Evolutionary conservation across 1,139 yeast genomes (phyloP).

Genomic region (Geotrichum reessii): DNA sequence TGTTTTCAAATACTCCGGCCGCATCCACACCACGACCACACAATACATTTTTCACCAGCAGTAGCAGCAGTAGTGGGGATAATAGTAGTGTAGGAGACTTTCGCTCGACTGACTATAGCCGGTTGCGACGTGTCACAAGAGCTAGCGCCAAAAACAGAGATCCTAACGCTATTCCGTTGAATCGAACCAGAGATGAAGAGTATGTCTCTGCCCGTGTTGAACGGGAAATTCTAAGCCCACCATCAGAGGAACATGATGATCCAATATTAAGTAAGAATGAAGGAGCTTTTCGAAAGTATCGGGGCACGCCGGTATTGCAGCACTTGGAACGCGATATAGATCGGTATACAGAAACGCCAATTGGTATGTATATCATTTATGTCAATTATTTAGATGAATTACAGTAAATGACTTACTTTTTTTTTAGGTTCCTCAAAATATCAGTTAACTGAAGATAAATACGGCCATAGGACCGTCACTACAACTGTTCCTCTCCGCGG

Average conservation of each 20-base stretch:
- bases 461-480: conserved; percentile 1
- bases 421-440: neutral
- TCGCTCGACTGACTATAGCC: neutral
- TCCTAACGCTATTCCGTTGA: conserved; percentile 4
- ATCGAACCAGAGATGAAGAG: conserved; percentile 3
- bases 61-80: neutral
- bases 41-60: conserved; percentile 3
- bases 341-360: neutral
- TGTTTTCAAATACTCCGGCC: neutral
- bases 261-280: neutral
- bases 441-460: neutral
- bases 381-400: neutral
- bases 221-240: conserved; percentile 7
- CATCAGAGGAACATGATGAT: neutral
- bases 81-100: neutral
- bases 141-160: neutral
- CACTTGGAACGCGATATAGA: neutral
- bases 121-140: conserved; percentile 5
- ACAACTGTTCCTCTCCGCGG: conserved; percentile 15
- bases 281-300: conserved; percentile 3
- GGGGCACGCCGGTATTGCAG: conserved; percentile 5
- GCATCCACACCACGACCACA: neutral
- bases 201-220: neutral
- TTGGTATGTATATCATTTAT: neutral
- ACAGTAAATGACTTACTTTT: neutral